Evolutionary conservation across 352 stramenopile genomes (phyloP), one percentile per base, ranked within the genome.

Genomic region (Aphanomyces stellatus): DNA sequence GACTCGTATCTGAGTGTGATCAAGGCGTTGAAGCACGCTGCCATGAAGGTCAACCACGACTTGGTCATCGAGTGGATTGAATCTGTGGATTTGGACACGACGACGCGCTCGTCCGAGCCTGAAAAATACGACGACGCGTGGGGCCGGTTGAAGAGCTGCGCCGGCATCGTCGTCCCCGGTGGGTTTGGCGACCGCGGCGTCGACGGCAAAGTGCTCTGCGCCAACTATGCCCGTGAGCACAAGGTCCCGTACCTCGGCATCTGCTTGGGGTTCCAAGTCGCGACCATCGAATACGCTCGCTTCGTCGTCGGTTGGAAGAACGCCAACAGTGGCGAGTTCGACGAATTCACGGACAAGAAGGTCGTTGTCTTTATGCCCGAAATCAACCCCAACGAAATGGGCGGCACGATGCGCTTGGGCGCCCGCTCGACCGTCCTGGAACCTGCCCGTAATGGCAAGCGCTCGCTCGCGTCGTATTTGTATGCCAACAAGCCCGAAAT

Each of bases 341-440:
- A 93, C 62, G 77, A 87, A 48, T 72, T 89, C 40, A 78, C 86
- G 24, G 71, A 84, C 33, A 82, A 98, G 74, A 96, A 95, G 69
- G 94, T 98, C 35, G 91, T 99, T n/a, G 81, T 99, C 56, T 99
- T 99, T 79, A 99, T 99, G 98, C 97, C 97, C 1, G 97, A 99
- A 82, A 98, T 99, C 74, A 96, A 99, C 77, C 84, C 81, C 4
- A 89, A 96, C 46, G 85, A 95, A 41, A 99, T 99, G 97, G 98
- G 98, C 46, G 98, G 98, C 62, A 99, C 97, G 11, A 99, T 99
- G 98, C 93, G 98, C 60, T 93, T 99, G n/a, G 98, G 98, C 57
- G 96, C 88, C 48, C 85, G 97, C 25, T 82, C 90, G 53, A 99
- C 97, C 6, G 80, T 98, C 57, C 90, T 99, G 61, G 80, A 97